Conservation (phyloP, 768 basidiomycete species). For the Trametes cinnabarina region DNA sequence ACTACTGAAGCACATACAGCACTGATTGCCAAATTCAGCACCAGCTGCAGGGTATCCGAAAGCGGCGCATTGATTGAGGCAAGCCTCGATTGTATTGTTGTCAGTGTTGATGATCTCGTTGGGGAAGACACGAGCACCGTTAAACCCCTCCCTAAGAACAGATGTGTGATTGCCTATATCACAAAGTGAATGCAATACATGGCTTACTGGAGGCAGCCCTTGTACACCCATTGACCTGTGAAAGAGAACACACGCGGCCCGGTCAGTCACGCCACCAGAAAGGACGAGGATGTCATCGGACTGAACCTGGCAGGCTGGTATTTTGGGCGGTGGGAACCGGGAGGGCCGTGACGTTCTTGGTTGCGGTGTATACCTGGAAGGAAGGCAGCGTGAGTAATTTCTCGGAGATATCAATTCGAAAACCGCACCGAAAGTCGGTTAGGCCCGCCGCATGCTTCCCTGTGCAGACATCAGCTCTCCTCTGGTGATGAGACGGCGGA, state of each 20-base stretch:
- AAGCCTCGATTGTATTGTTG: constrained; percentile 64
- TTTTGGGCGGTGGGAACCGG: constrained; percentile 59
- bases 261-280: not conserved
- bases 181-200: not conserved
- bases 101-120: constrained; percentile 55
- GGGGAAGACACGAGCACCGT: constrained; percentile 49
- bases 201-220: constrained; percentile 64
- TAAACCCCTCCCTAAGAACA: constrained; percentile 44
- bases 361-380: constrained; percentile 51
- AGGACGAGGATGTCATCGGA: not conserved
- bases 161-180: not conserved
- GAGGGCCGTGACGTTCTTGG: constrained; percentile 46
- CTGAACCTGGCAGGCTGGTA: constrained; percentile 47
- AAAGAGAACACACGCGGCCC: not conserved
- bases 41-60: constrained; percentile 75
- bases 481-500: not conserved
- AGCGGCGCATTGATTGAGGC: constrained; percentile 64
- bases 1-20: constrained; percentile 48
- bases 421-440: constrained; percentile 55
- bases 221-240: constrained; percentile 56
- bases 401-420: constrained; percentile 5
- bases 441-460: constrained; percentile 71
- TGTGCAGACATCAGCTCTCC: constrained; percentile 28
- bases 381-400: not conserved
- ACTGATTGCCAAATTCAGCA: constrained; percentile 67